These are phyloP conservation scores for Colletotrichum sp. DNA, from an alignment of 2,329 filamentous ascomycete species.

Conservation along the genomic window DNA sequence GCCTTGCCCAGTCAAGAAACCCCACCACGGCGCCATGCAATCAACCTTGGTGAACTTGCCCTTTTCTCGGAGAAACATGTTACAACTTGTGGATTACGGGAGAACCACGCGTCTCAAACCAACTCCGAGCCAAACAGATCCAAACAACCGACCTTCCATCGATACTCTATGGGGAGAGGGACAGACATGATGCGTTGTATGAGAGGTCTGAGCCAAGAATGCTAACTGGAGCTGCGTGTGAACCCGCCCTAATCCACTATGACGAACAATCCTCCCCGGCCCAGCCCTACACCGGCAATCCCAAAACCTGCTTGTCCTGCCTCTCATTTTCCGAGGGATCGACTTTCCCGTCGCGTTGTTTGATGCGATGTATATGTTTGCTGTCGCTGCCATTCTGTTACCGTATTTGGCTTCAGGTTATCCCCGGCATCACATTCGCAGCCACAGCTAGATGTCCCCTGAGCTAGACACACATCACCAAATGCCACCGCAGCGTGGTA, in stretches of 20 bases:
- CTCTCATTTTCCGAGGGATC: not conserved
- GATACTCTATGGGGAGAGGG: not conserved
- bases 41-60: not conserved
- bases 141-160: not conserved
- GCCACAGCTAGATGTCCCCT: not conserved
- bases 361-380: not conserved
- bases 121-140: not conserved
- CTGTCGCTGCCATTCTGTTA: not conserved
- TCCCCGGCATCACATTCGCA: not conserved
- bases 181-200: not conserved
- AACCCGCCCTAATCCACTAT: constrained; percentile 5
- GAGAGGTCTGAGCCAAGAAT: not conserved
- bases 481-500: not conserved
- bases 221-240: constrained; percentile 6
- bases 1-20: not conserved
- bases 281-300: not conserved
- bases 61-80: not conserved
- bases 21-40: not conserved
- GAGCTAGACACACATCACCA: not conserved
- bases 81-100: not conserved
- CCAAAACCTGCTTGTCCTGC: constrained; percentile 5
- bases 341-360: not conserved
- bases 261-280: not conserved
- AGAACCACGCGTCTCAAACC: not conserved
- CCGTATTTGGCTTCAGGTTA: not conserved